Evolutionary conservation across 2,329 filamentous ascomycete species (phyloP), one percentile per base, ranked within the genome.

Genomic region (Alternaria postmessia): DNA sequence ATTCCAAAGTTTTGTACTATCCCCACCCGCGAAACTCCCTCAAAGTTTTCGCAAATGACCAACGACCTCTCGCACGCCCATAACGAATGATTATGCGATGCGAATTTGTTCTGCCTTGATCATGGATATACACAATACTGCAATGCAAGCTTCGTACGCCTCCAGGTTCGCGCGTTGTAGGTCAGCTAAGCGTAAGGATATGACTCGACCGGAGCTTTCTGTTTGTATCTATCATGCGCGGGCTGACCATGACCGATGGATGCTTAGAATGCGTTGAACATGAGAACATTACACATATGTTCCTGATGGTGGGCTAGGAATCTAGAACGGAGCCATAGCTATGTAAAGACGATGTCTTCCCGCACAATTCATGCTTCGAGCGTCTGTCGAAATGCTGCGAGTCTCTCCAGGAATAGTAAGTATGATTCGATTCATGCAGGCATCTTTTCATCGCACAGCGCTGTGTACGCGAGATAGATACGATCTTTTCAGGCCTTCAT

Each of bases 271-370:
- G 20, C 5, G 39, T 24, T 42, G 39, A 42, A 14, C 0, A 9
- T 14, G 39, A 42, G 20, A 24, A 8, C 20, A 42, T 24, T 3
- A 16, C 32, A 49, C 30, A 1, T 1, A 26, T 12, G 5, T 49
- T 16, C 11, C 36, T 36, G 46, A 20, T 11, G 30, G 20, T 4
- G 46, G 20, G 7, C 20, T 20, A 11, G 3, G 24, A 12, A 4
- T 12, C 5, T 36, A 9, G 3, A n/a, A 36, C n/a, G 6, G 0
- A 8, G 9, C 0, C 32, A 16, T 16, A 1, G 20, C 18, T 9
- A 0, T 8, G 7, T 11, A 2, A 22, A 11, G 2, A 36, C 18
- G 7, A n/a, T 11, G 18, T 22, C 38, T 22, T 41, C 18, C 18
- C 9, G 11, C 18, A 14, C 12, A 4, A 12, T 18, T n/a, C 18